Evolutionary conservation across 2,329 filamentous ascomycete genomes (phyloP), one percentile per base, ranked within the genome.

Genomic region (Apiospora sp.): DNA sequence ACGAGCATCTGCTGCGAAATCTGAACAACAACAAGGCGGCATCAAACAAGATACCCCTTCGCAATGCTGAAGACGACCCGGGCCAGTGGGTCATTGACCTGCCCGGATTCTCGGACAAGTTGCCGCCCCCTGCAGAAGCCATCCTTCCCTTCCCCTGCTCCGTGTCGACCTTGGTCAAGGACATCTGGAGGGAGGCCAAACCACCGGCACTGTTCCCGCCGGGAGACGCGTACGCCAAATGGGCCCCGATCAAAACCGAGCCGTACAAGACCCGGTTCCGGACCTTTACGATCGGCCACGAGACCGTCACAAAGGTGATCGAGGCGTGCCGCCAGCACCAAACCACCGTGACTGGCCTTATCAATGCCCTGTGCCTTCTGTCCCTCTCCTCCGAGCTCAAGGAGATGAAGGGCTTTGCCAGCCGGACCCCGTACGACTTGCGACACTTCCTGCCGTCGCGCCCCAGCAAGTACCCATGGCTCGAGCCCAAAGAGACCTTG

Each of bases 281-380:
- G 5, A 69, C 73, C 1, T 71, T 81, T 30, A 74, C 46, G 5
- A 67, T 81, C 8, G 72, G 75, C 2, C 67, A 73, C 24, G 68
- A 49, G 22, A 71, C 67, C 14, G 19, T 78, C 68, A 54, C 76
- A 44, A 74, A 49, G 10, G 51, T 80, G 5, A 44, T 80, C 1
- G 54, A 43, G 22, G 73, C 73, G 4, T 81, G 80, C 54, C 75
- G 79, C 37, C 68, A 71, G 24, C 73, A 80, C 48, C 71, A 75
- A 7, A 80, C 80, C 2, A 81, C 80, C 2, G 46, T 81, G 8
- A 79, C 80, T 7, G 79, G 75, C 12, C 74, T 81, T n/a, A 71
- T 81, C 22, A 75, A 81, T 37, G 77, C 74, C 12, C 67, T 81
- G 1, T 69, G 70, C 2, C 71, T 80, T 7, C 70, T 71, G 0